Percentiles rank a stretch among this genome's conserved stretches.
Conservation (phyloP, 192 early-diverging fungal genomes). For the Martensiomyces pterosporus region DNA sequence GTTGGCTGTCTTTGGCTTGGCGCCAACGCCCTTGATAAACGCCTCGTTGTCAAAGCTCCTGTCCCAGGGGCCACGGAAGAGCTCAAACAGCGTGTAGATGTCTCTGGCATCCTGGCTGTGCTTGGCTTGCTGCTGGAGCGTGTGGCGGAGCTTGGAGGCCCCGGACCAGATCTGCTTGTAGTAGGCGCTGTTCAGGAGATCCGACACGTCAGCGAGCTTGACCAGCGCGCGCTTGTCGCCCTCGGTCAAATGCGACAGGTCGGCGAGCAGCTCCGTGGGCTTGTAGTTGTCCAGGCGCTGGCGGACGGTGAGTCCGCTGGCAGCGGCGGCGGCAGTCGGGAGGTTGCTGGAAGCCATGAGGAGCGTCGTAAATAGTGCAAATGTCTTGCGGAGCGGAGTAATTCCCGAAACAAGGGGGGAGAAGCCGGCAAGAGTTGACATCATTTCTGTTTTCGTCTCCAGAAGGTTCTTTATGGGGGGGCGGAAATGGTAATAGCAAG, state of each 20-base stretch:
- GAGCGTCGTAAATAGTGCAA: background rate
- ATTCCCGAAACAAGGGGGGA: background rate
- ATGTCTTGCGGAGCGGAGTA: background rate
- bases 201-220: conserved; percentile 57
- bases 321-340: background rate
- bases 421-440: background rate
- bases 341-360: background rate
- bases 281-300: conserved; percentile 52
- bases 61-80: conserved; percentile 70
- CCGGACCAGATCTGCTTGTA: conserved; percentile 65
- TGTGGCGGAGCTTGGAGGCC: conserved; percentile 51
- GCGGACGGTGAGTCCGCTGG: conserved; percentile 7
- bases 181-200: conserved; percentile 59
- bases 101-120: conserved; percentile 24
- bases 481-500: no score
- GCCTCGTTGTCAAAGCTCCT: conserved; percentile 51
- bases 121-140: conserved; percentile 38
- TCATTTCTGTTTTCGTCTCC: no score
- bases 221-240: conserved; percentile 61
- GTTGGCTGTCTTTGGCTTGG: conserved; percentile 57
- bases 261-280: conserved; percentile 51
- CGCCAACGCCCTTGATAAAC: conserved; percentile 48
- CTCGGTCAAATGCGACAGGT: conserved; percentile 54
- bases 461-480: no score
- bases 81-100: conserved; percentile 53